Evolutionary conservation across 2,329 filamentous ascomycete genomes (phyloP).

Genomic region (Aspergillus pseudoglaucus): DNA sequence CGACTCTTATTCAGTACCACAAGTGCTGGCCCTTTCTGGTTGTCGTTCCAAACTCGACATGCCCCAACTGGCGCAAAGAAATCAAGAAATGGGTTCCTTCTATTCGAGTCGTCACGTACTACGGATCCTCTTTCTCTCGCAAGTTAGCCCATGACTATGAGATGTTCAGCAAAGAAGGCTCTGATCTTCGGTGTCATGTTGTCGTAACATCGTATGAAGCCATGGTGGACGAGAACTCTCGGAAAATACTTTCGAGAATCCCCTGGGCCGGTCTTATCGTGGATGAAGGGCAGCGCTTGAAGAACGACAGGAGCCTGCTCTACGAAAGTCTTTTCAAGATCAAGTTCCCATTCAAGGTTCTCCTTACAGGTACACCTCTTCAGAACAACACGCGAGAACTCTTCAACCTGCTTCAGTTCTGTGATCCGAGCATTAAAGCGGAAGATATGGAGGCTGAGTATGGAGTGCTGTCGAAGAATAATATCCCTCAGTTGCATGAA

Average conservation of each 20-base stretch:
- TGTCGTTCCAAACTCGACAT: conserved; percentile 90
- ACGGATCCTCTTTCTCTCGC: conserved; percentile 68
- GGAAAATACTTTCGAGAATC: conserved; percentile 59
- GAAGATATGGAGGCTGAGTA: conserved; percentile 69
- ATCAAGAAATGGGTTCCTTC: conserved; percentile 89
- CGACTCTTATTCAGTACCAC: conserved; percentile 62
- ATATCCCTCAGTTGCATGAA: conserved; percentile 71
- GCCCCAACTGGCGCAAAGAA: conserved; percentile 94
- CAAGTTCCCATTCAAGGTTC: conserved; percentile 72
- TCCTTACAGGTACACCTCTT: conserved; percentile 82
- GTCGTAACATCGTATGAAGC: conserved; percentile 95
- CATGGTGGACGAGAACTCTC: conserved; percentile 65
- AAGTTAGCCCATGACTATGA: conserved; percentile 76
- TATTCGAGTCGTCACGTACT: conserved; percentile 85
- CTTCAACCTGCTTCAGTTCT: conserved; percentile 94
- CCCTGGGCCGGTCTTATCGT: conserved; percentile 85
- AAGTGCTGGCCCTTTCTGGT: conserved; percentile 87
- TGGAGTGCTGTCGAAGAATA: conserved; percentile 71
- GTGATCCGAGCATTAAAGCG: conserved; percentile 68
- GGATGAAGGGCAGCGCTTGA: conserved; percentile 90
- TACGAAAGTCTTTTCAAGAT: conserved; percentile 69
- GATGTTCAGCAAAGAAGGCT: conserved; percentile 61
- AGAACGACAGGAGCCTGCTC: conserved; percentile 80
- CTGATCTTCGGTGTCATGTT: conserved; percentile 75
- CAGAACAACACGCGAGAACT: conserved; percentile 81